Percentiles rank a stretch among this genome's conserved stretches.
Conservation (phyloP, 2,329 filamentous ascomycete genomes). For the Epichloe scottii region DNA sequence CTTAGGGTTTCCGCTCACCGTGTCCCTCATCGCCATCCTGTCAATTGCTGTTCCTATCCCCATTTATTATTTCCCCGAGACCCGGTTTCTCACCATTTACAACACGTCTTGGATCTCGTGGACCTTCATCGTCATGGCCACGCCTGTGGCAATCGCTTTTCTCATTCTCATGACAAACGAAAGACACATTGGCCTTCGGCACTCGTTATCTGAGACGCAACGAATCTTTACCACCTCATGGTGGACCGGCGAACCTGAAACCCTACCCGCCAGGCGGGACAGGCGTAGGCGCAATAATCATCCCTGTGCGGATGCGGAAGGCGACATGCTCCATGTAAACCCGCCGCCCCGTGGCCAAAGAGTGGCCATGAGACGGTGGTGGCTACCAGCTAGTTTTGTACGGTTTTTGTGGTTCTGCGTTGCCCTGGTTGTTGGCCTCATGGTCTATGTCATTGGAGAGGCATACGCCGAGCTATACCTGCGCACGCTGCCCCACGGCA, state of each 20-base stretch:
- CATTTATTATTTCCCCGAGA: conserved; percentile 41
- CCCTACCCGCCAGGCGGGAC: conserved; percentile 29
- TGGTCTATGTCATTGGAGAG: conserved; percentile 56
- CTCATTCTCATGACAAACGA: conserved; percentile 50
- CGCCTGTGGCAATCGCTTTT: conserved; percentile 55
- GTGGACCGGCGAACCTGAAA: conserved; percentile 48
- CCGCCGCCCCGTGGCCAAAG: conserved; percentile 15
- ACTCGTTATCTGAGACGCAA: conserved; percentile 52
- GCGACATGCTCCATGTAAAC: conserved; percentile 18
- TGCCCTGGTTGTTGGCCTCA: conserved; percentile 47
- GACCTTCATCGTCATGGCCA: conserved; percentile 58
- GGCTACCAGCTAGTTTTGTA: conserved; percentile 54
- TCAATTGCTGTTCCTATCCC: conserved; percentile 48
- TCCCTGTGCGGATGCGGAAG: conserved; percentile 25
- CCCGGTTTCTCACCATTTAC: conserved; percentile 42
- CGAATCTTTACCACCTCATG: conserved; percentile 54
- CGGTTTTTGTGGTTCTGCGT: conserved; percentile 59
- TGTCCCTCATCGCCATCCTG: conserved; percentile 47
- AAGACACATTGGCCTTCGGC: conserved; percentile 47
- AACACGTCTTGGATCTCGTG: conserved; percentile 59
- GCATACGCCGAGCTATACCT: conserved; percentile 58
- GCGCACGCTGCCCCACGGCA: conserved; percentile 52
- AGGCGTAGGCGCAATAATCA: conserved; percentile 9
- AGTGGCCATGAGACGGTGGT: conserved; percentile 35
- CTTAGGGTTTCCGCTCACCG: conserved; percentile 51